Evolutionary conservation across 495 filamentous ascomycete species (phyloP).

Genomic region (Penicillium ucsense): DNA sequence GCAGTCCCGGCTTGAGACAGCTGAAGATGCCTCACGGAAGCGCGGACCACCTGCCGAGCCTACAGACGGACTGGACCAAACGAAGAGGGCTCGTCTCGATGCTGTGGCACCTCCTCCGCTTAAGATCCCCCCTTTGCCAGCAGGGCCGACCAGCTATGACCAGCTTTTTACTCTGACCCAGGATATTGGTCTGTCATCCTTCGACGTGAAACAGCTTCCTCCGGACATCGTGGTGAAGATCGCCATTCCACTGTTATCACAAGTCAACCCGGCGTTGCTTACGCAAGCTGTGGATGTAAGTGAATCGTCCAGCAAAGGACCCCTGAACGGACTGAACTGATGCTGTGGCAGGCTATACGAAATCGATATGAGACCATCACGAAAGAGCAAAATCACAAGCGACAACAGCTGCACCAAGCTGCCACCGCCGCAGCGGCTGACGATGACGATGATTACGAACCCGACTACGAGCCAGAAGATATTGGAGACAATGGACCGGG

Average conservation of each 20-base stretch:
- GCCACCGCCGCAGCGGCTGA: conserved; percentile 46
- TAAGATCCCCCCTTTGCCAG: conserved; percentile 54
- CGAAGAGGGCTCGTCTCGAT: conserved; percentile 62
- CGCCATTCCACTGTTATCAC: conserved; percentile 56
- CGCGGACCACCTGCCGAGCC: conserved; percentile 56
- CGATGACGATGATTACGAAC: conserved; percentile 85
- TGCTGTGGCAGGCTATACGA: conserved; percentile 32
- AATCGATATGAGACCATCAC: conserved; percentile 35
- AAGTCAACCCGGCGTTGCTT: conserved; percentile 52
- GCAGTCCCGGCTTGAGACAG: conserved; percentile 61
- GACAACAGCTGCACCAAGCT: conserved; percentile 23
- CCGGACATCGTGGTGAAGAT: conserved; percentile 66
- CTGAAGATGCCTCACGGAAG: conserved; percentile 67
- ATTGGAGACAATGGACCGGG: conserved; percentile 63
- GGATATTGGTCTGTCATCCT: conserved; percentile 60
- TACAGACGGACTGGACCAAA: conserved; percentile 55
- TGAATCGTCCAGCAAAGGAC: not conserved
- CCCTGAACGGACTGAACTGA: conserved; percentile 14
- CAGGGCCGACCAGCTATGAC: conserved; percentile 64
- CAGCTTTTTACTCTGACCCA: conserved; percentile 76
- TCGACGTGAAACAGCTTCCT: conserved; percentile 74
- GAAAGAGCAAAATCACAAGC: conserved; percentile 28
- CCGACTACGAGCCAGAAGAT: conserved; percentile 66
- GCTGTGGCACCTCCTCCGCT: conserved; percentile 41
- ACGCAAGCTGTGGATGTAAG: conserved; percentile 57